phyloP scores from a whole-genome alignment of 768 basidiomycete species.

The Amanita rubescens region DNA sequence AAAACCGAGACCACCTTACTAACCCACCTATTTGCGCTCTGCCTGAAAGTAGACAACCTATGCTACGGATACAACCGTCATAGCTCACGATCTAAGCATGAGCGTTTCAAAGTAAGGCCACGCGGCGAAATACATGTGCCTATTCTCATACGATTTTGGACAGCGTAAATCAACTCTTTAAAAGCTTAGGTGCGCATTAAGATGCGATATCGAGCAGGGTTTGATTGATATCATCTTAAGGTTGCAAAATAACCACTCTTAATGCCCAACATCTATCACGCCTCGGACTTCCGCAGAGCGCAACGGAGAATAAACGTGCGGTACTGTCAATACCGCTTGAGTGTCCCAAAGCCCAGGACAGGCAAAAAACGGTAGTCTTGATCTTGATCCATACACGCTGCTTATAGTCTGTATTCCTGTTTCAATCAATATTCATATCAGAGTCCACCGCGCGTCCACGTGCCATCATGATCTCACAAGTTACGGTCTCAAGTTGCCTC shows the following conservation, averaged over 20 bases:
- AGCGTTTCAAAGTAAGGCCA: slow-evolving; percentile 50
- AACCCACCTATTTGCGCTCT: slow-evolving; percentile 75
- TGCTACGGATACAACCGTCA: slow-evolving; percentile 53
- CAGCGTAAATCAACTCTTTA: slow-evolving; percentile 63
- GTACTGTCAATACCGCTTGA: slow-evolving; percentile 67
- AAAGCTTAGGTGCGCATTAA: slow-evolving; percentile 49
- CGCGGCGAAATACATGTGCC: background rate
- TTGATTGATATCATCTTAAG: slow-evolving; percentile 24
- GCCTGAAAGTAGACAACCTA: slow-evolving; percentile 75
- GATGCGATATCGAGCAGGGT: slow-evolving; percentile 1
- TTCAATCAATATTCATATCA: background rate
- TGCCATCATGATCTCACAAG: background rate
- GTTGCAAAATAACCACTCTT: slow-evolving; percentile 64
- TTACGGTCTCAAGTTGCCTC: no score
- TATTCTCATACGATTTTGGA: slow-evolving; percentile 4
- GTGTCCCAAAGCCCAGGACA: slow-evolving; percentile 64
- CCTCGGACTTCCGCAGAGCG: slow-evolving; percentile 58
- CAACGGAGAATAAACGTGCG: slow-evolving; percentile 62
- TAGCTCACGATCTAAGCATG: slow-evolving; percentile 75
- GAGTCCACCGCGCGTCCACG: background rate
- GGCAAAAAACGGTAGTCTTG: slow-evolving; percentile 22
- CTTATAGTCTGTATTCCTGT: background rate
- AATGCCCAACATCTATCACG: slow-evolving; percentile 56
- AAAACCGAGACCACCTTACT: slow-evolving; percentile 65
- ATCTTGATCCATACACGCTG: background rate